Evolutionary conservation across 75 land plant species (phyloP).

Genomic region (Isoetes taiwanensis): DNA sequence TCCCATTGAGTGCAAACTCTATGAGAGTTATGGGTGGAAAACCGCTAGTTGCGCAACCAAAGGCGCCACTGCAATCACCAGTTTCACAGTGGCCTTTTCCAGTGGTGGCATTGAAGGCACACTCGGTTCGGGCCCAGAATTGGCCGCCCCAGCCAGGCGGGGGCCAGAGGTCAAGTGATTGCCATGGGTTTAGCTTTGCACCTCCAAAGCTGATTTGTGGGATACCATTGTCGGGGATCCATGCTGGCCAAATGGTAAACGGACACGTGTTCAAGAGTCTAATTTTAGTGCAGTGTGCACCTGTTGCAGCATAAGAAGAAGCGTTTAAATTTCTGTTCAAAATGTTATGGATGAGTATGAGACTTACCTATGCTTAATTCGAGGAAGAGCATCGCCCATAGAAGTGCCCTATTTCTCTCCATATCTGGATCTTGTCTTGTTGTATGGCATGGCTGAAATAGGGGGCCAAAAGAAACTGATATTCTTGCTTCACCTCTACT

Average conservation of each 20-base stretch:
- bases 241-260: not conserved
- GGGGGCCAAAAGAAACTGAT: no score
- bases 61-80: not conserved
- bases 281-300: not conserved
- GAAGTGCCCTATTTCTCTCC: no score
- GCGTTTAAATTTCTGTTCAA: no score
- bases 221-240: not conserved
- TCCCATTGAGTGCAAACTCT: not conserved
- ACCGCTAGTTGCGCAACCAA: not conserved
- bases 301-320: not conserved
- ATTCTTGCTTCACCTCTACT: no score
- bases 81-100: not conserved
- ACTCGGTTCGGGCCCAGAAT: slow-evolving; percentile 4
- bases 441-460: no score
- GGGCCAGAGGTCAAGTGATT: not conserved
- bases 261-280: not conserved
- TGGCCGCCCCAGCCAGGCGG: not conserved
- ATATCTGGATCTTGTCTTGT: no score
- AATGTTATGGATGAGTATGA: no score
- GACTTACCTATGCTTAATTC: no score
- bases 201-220: not conserved
- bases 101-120: not conserved
- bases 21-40: not conserved
- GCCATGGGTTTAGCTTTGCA: not conserved
- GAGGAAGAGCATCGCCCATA: no score